Conservation (phyloP, 1,284 basidiomycete genomes). For the Tilletia walkeri region DNA sequence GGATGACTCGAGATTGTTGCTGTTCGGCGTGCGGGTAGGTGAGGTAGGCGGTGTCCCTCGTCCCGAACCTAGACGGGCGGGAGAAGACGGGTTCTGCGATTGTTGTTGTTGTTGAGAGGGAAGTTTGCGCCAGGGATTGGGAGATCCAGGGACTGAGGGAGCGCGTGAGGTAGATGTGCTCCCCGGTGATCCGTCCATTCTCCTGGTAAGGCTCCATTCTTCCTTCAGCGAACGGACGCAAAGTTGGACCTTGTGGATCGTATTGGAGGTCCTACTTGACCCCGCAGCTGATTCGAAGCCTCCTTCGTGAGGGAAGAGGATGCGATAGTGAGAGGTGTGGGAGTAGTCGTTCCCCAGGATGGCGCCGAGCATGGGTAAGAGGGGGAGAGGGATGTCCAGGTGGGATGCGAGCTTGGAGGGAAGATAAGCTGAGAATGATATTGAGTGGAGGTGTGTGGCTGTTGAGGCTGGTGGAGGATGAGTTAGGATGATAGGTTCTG, state of each 20-base stretch:
- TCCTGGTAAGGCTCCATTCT: constrained; percentile 25
- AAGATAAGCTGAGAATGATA: constrained; percentile 37
- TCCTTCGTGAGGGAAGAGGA: constrained; percentile 28
- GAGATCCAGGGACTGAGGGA: neutral
- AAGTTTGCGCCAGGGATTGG: neutral
- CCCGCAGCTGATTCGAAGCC: neutral
- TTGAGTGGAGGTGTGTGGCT: neutral
- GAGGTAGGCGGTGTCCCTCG: neutral
- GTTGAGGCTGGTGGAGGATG: constrained; percentile 9
- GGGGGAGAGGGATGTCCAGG: constrained; percentile 32
- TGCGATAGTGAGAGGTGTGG: constrained; percentile 28
- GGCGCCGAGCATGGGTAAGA: constrained; percentile 43
- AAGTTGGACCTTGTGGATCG: constrained; percentile 12
- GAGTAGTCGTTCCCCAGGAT: constrained; percentile 48
- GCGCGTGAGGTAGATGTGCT: neutral
- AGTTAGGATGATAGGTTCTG: neutral
- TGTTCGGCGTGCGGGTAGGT: neutral
- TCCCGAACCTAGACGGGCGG: neutral
- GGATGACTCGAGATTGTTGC: neutral
- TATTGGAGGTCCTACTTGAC: constrained; percentile 18
- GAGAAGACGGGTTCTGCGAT: neutral
- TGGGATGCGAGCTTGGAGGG: constrained; percentile 34
- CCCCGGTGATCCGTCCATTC: constrained; percentile 19
- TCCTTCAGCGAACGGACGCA: constrained; percentile 33
- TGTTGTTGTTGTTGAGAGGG: neutral